Conservation (phyloP, 106 monocot species). For the Dendrobium chrysotoxum region DNA sequence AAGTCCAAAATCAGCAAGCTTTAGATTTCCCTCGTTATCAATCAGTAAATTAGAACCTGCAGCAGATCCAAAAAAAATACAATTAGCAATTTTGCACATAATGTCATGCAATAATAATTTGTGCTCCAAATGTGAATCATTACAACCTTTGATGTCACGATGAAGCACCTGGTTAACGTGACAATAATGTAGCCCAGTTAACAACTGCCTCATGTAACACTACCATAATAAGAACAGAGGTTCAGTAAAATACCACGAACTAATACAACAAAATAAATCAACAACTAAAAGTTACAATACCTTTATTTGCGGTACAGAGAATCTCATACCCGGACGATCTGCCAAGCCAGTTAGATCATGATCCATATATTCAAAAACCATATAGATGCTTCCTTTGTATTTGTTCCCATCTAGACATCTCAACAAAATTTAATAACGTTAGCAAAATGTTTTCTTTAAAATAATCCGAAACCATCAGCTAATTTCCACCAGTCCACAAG, state of each 20-base stretch:
- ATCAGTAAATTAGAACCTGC: slow-evolving; percentile 93
- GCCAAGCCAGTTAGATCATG: slow-evolving; percentile 94
- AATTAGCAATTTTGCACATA: background rate
- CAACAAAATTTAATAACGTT: slow-evolving; percentile 7
- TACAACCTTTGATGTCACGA: slow-evolving; percentile 92
- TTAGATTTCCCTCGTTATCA: slow-evolving; percentile 94
- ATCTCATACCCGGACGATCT: slow-evolving; percentile 89
- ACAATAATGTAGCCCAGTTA: slow-evolving; percentile 96
- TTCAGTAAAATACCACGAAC: background rate
- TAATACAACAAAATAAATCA: background rate
- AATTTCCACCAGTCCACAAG: background rate
- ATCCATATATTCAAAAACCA: slow-evolving; percentile 99
- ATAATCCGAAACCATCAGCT: background rate
- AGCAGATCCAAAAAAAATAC: background rate
- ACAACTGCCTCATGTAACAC: slow-evolving; percentile 97
- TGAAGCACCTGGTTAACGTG: slow-evolving; percentile 98
- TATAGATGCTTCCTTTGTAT: slow-evolving; percentile 93
- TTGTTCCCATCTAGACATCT: slow-evolving; percentile 68
- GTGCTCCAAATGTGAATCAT: background rate
- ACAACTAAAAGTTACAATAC: slow-evolving; percentile 21
- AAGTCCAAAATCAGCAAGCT: slow-evolving; percentile 99
- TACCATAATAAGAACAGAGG: slow-evolving; percentile 12
- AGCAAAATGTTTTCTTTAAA: background rate
- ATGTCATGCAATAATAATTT: slow-evolving; percentile 3
- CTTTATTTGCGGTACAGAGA: slow-evolving; percentile 92